Evolutionary conservation across 352 stramenopile species (phyloP).

Genomic region (Phytophthora rubi): DNA sequence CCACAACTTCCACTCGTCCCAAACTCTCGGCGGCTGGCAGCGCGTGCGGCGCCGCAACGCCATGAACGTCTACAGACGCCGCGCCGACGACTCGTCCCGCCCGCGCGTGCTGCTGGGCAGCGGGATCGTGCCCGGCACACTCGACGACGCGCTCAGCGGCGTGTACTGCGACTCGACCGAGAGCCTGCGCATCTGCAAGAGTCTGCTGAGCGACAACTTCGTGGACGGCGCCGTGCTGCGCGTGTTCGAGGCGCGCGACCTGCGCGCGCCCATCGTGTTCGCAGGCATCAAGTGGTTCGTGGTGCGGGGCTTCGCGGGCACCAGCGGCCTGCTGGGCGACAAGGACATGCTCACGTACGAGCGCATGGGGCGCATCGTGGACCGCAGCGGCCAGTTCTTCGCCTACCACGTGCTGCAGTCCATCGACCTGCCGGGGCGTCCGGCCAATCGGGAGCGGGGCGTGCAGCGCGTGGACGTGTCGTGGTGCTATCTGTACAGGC

Average conservation of each 20-base stretch:
- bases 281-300: slow-evolving; percentile 69
- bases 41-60: slow-evolving; percentile 55
- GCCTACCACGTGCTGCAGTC: slow-evolving; percentile 66
- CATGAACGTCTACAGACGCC: slow-evolving; percentile 53
- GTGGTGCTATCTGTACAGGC: slow-evolving; percentile 65
- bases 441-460: slow-evolving; percentile 40
- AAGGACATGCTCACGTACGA: slow-evolving; percentile 65
- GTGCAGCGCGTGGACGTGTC: slow-evolving; percentile 49
- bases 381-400: slow-evolving; percentile 55
- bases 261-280: slow-evolving; percentile 60
- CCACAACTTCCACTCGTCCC: slow-evolving; percentile 53
- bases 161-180: slow-evolving; percentile 66
- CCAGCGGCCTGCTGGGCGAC: slow-evolving; percentile 49
- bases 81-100: slow-evolving; percentile 6
- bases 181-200: slow-evolving; percentile 57
- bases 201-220: slow-evolving; percentile 56
- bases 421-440: slow-evolving; percentile 58
- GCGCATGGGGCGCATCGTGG: slow-evolving; percentile 66
- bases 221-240: slow-evolving; percentile 60
- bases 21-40: slow-evolving; percentile 47
- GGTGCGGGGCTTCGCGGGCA: slow-evolving; percentile 41
- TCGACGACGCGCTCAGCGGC: slow-evolving; percentile 55
- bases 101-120: slow-evolving; percentile 52
- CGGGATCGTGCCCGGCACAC: slow-evolving; percentile 54
- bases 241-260: slow-evolving; percentile 52